Percentiles rank a stretch among this genome's conserved stretches.
phyloP scores from a whole-genome alignment of 257 asterid species.

The Eustoma russellianum region DNA sequence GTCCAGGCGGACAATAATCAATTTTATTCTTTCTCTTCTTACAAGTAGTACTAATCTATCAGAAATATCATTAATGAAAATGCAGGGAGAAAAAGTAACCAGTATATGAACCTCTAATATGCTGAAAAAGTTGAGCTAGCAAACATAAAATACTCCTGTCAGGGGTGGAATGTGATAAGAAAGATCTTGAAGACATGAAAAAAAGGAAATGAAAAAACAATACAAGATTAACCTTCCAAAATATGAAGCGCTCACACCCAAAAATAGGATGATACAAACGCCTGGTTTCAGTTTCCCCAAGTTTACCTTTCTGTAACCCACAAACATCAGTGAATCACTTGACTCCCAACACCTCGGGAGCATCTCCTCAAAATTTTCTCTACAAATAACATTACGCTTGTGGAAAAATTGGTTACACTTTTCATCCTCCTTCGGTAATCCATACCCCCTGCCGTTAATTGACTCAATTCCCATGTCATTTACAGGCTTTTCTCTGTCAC shows the following conservation, averaged over 20 bases:
- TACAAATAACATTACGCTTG: slow-evolving; percentile 18
- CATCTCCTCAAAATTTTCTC: slow-evolving; percentile 17
- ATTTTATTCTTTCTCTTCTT: too few relatives aligned
- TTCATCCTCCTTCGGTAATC: slow-evolving; percentile 19
- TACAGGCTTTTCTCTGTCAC: slow-evolving; percentile 17
- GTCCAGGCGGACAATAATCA: too few relatives aligned
- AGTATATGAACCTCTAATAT: too few relatives aligned
- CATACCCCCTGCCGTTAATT: slow-evolving; percentile 11
- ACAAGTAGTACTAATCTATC: too few relatives aligned
- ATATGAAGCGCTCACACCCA: slow-evolving; percentile 18
- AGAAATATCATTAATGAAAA: too few relatives aligned
- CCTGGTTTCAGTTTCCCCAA: slow-evolving; percentile 27
- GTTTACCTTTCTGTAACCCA: slow-evolving; percentile 49
- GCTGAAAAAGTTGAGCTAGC: not conserved
- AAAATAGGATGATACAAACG: slow-evolving; percentile 20
- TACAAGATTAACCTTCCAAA: slow-evolving; percentile 17
- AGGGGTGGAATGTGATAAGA: not conserved
- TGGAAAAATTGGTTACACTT: slow-evolving; percentile 20
- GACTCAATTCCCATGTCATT: slow-evolving; percentile 16
- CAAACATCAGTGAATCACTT: slow-evolving; percentile 30
- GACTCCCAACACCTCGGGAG: slow-evolving; percentile 29
- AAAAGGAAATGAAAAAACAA: slow-evolving; percentile 6
- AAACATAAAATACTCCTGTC: not conserved
- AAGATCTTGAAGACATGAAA: not conserved
- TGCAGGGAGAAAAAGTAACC: too few relatives aligned